Evolutionary conservation across 2,329 filamentous ascomycete species (phyloP).

Genomic region (Lachnellula occidentalis): DNA sequence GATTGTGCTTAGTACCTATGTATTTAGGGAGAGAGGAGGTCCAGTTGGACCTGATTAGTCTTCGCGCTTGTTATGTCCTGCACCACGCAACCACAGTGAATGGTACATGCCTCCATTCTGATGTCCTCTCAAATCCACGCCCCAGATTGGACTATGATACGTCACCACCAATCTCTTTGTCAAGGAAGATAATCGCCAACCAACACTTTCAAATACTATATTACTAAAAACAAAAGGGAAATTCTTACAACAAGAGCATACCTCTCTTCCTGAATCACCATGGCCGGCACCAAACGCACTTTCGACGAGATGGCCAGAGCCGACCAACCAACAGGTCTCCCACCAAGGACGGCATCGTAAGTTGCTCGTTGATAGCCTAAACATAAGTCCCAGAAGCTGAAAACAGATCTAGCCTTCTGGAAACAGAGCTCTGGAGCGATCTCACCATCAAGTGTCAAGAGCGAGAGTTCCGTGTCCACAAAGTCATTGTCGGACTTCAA

Average conservation of each 20-base stretch:
- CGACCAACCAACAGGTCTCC: not conserved
- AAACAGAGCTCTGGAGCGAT: slow-evolving; percentile 6
- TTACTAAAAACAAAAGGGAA: not conserved
- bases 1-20: no score
- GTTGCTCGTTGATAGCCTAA: not conserved
- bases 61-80: no score
- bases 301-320: not conserved
- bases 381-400: not conserved
- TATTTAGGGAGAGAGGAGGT: no score
- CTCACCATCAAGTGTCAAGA: slow-evolving; percentile 16
- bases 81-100: no score
- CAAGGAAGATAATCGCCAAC: no score
- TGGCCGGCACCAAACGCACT: not conserved
- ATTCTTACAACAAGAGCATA: not conserved
- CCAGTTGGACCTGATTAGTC: no score
- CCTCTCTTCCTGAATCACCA: not conserved
- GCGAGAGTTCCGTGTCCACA: slow-evolving; percentile 14
- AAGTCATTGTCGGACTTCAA: slow-evolving; percentile 14
- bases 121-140: no score
- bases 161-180: no score
- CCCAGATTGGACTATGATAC: no score
- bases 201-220: not conserved
- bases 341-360: not conserved
- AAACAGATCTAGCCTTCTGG: not conserved
- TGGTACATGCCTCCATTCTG: no score